A percentile compares a stretch with the other conserved stretches of the same genome.
Conservation (phyloP, 192 early-diverging fungal species). For the Nowakowskiella sp. region DNA sequence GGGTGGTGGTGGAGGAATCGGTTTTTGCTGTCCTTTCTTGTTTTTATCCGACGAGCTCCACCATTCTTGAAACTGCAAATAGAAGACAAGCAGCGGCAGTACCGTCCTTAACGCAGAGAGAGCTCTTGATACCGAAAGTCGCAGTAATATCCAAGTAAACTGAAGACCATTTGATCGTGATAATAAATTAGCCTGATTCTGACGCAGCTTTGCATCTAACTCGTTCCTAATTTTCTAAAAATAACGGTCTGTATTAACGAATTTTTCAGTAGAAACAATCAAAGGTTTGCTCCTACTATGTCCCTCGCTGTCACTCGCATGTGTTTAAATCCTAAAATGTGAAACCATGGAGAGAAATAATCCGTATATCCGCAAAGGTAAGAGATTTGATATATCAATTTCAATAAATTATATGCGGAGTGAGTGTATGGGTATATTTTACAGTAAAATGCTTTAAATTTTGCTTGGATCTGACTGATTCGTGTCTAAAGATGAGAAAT, state of each 20-base stretch:
- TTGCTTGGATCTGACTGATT: background rate
- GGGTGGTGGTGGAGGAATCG: slow-evolving; percentile 66
- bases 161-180: background rate
- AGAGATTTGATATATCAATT: slow-evolving; percentile 56
- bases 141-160: background rate
- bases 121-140: slow-evolving; percentile 9
- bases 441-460: slow-evolving; percentile 35
- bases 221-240: background rate
- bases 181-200: background rate
- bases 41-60: slow-evolving; percentile 85
- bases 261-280: background rate
- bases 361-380: slow-evolving; percentile 81
- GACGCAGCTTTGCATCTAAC: background rate
- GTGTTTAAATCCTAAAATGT: slow-evolving; percentile 66
- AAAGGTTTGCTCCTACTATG: slow-evolving; percentile 51
- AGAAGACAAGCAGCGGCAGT: slow-evolving; percentile 85
- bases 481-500: no score
- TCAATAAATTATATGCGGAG: slow-evolving; percentile 53
- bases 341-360: slow-evolving; percentile 79
- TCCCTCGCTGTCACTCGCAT: slow-evolving; percentile 74
- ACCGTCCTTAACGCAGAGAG: slow-evolving; percentile 68
- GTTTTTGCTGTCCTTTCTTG: slow-evolving; percentile 37
- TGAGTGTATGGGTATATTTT: slow-evolving; percentile 67
- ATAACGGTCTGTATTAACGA: background rate
- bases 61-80: slow-evolving; percentile 93